phyloP scores from a whole-genome alignment of 257 asterid genomes.

The Ajuga chamaepitys region DNA sequence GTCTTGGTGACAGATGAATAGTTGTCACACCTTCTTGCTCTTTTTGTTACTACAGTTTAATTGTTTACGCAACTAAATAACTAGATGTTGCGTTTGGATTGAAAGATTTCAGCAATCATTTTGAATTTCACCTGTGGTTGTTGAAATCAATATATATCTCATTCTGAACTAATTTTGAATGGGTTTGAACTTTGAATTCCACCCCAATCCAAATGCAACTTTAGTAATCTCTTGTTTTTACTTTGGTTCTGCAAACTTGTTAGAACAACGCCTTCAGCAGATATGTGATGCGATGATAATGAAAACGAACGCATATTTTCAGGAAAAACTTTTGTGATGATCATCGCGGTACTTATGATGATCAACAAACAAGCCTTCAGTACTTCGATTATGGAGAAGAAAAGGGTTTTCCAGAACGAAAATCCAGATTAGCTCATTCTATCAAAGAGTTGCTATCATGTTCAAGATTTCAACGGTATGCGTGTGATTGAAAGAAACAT shows the following conservation, averaged over 20 bases:
- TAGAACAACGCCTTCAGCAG: background rate
- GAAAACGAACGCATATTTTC: background rate
- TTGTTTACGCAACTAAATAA: background rate
- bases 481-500: background rate
- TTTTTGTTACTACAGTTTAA: background rate
- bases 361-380: constrained; percentile 3
- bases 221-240: no score
- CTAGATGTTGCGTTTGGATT: background rate
- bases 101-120: no score
- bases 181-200: no score
- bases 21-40: background rate
- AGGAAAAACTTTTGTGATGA: constrained; percentile 10
- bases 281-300: background rate
- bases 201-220: no score
- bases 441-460: constrained; percentile 29
- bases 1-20: background rate
- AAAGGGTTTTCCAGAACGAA: constrained; percentile 14
- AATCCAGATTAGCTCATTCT: constrained; percentile 21
- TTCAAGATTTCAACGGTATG: constrained; percentile 13
- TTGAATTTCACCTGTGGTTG: background rate
- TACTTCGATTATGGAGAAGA: constrained; percentile 1
- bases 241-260: no score
- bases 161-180: no score
- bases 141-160: no score
- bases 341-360: background rate